A percentile compares a stretch with the other conserved stretches of the same genome.
These are phyloP conservation scores for Ricinus communis DNA, from an alignment of 345 rosid species.

Conservation along the genomic window DNA sequence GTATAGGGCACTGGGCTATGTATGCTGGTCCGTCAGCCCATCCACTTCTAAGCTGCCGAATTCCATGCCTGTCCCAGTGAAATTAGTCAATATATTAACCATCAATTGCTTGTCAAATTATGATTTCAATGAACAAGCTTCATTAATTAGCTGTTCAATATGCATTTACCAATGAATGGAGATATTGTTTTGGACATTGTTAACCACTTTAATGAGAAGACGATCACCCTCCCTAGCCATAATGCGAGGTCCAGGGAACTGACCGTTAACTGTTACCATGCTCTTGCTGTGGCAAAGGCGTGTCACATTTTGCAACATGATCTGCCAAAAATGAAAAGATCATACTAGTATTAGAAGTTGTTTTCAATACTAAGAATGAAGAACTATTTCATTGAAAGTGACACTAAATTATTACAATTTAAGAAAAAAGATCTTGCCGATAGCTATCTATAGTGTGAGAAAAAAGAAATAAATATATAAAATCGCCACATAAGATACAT, in stretches of 20 bases:
- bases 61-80: constrained; percentile 18
- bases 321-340: constrained; percentile 1
- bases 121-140: not conserved
- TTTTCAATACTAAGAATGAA: too few relatives aligned
- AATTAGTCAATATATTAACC: not conserved
- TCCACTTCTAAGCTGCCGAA: constrained; percentile 17
- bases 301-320: constrained; percentile 12
- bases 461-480: too few relatives aligned
- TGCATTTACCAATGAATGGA: constrained; percentile 22
- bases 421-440: too few relatives aligned
- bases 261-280: constrained; percentile 17
- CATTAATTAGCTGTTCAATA: not conserved
- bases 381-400: too few relatives aligned
- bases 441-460: too few relatives aligned
- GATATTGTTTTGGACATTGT: constrained; percentile 25
- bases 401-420: too few relatives aligned
- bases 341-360: too few relatives aligned
- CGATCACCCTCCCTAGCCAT: constrained; percentile 24
- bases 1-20: constrained; percentile 21
- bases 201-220: constrained; percentile 23
- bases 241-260: constrained; percentile 28
- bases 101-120: too few relatives aligned
- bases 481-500: not conserved
- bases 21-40: constrained; percentile 24
- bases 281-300: constrained; percentile 25